Evolutionary conservation across 306 rosid species (phyloP).

Genomic region (Rosa lucieae): DNA sequence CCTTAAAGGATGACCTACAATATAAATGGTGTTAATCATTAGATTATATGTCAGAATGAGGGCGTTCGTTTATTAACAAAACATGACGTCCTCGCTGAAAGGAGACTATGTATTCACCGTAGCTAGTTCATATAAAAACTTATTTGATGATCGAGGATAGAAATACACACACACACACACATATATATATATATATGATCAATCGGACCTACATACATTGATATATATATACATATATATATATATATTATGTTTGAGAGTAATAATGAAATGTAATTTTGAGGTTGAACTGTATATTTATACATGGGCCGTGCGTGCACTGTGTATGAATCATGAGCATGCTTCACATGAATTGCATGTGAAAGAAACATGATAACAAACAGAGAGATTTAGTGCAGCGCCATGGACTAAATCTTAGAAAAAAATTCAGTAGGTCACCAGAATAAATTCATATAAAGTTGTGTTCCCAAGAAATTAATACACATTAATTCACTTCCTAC

Average conservation of each 20-base stretch:
- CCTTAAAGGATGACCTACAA: background rate
- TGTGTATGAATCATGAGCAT: slow-evolving; percentile 13
- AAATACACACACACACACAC: background rate
- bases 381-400: slow-evolving; percentile 7
- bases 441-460: background rate
- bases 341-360: slow-evolving; percentile 37
- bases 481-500: background rate
- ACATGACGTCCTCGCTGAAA: too few species aligned
- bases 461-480: background rate
- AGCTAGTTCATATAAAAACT: too few species aligned
- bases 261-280: background rate
- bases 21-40: too few species aligned
- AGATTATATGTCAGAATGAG: too few species aligned
- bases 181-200: background rate
- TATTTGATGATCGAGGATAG: background rate
- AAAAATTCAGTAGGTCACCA: background rate
- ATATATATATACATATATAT: background rate
- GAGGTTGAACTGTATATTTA: background rate
- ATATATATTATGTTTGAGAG: background rate
- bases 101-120: too few species aligned
- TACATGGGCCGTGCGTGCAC: slow-evolving; percentile 2
- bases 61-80: too few species aligned
- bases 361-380: slow-evolving; percentile 31
- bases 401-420: background rate
- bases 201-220: background rate